Conservation (phyloP, 1,139 yeast species). For the Saccharomyces hybrid region DNA sequence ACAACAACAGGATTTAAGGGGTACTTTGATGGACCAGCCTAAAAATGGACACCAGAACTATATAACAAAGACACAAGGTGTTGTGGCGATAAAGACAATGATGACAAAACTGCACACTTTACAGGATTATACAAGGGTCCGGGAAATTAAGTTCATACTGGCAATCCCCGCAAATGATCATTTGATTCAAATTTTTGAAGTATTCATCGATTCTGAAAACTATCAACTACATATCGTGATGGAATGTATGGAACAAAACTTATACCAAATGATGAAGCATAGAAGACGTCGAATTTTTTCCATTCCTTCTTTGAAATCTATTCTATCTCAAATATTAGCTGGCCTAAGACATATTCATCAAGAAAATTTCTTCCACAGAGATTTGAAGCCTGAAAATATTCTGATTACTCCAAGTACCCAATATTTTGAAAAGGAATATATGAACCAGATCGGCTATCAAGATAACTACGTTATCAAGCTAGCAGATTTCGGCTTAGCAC, state of each 20-base stretch:
- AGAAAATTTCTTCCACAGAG: slow-evolving; percentile 74
- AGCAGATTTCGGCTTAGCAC: slow-evolving; percentile 88
- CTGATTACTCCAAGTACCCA: slow-evolving; percentile 53
- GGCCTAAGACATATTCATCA: slow-evolving; percentile 80
- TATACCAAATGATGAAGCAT: slow-evolving; percentile 61
- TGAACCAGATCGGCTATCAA: slow-evolving; percentile 27
- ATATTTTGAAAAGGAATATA: slow-evolving; percentile 41
- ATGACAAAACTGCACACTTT: slow-evolving; percentile 43
- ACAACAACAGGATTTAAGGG: slow-evolving; percentile 4
- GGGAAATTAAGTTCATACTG: slow-evolving; percentile 68
- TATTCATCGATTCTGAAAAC: slow-evolving; percentile 57
- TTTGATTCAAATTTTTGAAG: slow-evolving; percentile 68
- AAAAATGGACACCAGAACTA: slow-evolving; percentile 26
- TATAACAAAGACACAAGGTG: slow-evolving; percentile 32
- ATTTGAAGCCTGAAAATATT: slow-evolving; percentile 87
- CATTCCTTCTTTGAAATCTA: slow-evolving; percentile 51
- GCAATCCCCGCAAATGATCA: slow-evolving; percentile 65
- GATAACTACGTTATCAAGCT: slow-evolving; percentile 63
- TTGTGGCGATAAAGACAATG: slow-evolving; percentile 85
- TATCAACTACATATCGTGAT: slow-evolving; percentile 69
- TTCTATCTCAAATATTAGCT: slow-evolving; percentile 59
- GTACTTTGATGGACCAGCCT: slow-evolving; percentile 38
- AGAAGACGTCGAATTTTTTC: slow-evolving; percentile 48
- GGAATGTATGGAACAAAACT: slow-evolving; percentile 81
- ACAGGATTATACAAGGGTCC: slow-evolving; percentile 53